phyloP scores from a whole-genome alignment of 2,329 filamentous ascomycete species.

The Fusarium burgessii region DNA sequence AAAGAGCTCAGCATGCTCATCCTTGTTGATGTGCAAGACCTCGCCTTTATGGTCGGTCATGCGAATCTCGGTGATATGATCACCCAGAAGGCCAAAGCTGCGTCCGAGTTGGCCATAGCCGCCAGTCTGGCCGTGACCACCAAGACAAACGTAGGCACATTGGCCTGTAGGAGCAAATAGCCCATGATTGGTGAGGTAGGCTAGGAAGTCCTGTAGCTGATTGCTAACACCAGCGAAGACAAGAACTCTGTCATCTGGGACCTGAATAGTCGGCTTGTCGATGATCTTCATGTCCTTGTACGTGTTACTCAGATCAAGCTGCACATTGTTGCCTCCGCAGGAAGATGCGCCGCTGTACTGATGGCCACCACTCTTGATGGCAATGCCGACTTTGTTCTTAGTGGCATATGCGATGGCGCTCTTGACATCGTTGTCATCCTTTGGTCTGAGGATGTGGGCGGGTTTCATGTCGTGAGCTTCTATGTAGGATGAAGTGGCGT shows the following conservation, averaged over 20 bases:
- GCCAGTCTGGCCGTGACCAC: not conserved
- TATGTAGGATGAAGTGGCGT: not conserved
- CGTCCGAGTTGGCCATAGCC: not conserved
- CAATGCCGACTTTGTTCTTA: not conserved
- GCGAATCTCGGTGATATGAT: not conserved
- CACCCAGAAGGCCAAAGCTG: not conserved
- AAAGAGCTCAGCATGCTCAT: not conserved
- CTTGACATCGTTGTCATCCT: not conserved
- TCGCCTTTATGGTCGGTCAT: not conserved
- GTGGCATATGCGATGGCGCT: not conserved
- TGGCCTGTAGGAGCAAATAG: not conserved
- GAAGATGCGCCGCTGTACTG: not conserved
- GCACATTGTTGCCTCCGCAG: not conserved
- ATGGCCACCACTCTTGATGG: not conserved
- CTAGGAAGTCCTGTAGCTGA: not conserved
- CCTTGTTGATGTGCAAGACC: not conserved
- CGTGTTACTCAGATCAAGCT: not conserved
- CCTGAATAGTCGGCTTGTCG: rapidly evolving
- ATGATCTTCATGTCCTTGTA: not conserved
- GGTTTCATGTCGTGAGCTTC: not conserved
- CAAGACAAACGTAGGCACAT: not conserved
- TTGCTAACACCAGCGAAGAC: not conserved
- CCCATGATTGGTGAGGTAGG: not conserved
- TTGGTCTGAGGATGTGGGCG: not conserved
- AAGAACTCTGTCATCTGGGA: not conserved